Evolutionary conservation across 129 eudicot species (phyloP).

Genomic region (Mikania micrantha): DNA sequence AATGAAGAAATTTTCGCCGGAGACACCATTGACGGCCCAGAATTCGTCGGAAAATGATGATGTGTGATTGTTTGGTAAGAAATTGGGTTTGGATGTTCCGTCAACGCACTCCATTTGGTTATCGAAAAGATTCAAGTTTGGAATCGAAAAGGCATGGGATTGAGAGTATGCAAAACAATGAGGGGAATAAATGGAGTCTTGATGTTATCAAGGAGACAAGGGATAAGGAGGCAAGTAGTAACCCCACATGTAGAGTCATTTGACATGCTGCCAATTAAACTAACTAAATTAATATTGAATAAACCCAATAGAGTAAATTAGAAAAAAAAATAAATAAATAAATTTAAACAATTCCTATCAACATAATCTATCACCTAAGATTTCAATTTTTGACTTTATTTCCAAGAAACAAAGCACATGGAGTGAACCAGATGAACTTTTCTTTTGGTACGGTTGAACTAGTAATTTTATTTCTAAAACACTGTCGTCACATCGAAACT

Average conservation of each 20-base stretch:
- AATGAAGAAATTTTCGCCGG: constrained; percentile 45
- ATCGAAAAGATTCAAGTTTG: constrained; percentile 2
- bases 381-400: too few relatives aligned
- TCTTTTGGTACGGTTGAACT: too few relatives aligned
- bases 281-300: too few relatives aligned
- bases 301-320: too few relatives aligned
- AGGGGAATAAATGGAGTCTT: constrained; percentile 15
- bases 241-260: constrained; percentile 19
- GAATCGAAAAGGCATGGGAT: not conserved
- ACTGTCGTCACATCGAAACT: too few relatives aligned
- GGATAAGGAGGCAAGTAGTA: constrained; percentile 7
- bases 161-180: not conserved
- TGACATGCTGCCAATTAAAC: too few relatives aligned
- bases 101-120: constrained; percentile 40
- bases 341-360: too few relatives aligned
- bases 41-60: constrained; percentile 26
- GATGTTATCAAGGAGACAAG: constrained; percentile 21
- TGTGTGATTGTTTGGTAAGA: constrained; percentile 6
- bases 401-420: too few relatives aligned
- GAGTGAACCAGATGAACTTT: too few relatives aligned
- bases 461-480: too few relatives aligned
- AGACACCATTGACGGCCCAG: constrained; percentile 11
- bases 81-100: constrained; percentile 33
- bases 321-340: too few relatives aligned
- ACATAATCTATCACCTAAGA: too few relatives aligned